Base-by-base conservation (phyloP, 139 green algal species). In the Chloropicon primus region DNA sequence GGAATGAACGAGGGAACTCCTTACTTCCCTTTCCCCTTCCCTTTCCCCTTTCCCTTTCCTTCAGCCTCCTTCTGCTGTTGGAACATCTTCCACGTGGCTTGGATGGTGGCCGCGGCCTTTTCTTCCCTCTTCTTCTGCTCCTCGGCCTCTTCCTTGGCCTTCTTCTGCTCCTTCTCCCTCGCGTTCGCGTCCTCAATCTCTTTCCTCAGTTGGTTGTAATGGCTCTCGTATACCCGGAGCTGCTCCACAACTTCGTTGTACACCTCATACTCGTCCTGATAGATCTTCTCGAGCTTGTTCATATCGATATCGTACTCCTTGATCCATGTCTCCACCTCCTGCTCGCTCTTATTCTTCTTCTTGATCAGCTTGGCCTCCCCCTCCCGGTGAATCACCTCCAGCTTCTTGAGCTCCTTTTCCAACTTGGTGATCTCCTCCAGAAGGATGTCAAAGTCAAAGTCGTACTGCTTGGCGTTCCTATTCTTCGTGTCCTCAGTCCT, bases 241-340 rank as follows among this genome's bases (percentile, higher is more conserved):
- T 62, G 41, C 41, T 62, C 41, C 41, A 62, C 41, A 5, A 62
- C 41, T 17, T 62, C 41, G 41, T 17, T 62, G 41, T 62, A 62
- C 41, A 62, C 71, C 71, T 74, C 71, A 21, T 26, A 29, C 62
- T 79, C 79, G 53, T 82, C 79, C 27, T 78, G 79, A 74, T 79
- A 76, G 1, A 24, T 53, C 2, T 25, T 17, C 41, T 82, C 74
- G 25, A 75, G 73, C 1, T 53, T 28, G 2, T 71, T 75, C 79
- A 82, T 79, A 10, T 82, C 79, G 71, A 76, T 72, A 53, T 82
- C 79, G 77, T 82, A 82, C 54, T 82, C 74, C 2, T 76, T 74
- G 5, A 82, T 74, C 79, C 74, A 79, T 10, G 72, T 75, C 74
- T 79, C 79, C 28, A 82, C 74, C 28, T 82, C 74, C 74, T 82